Conservation (phyloP, 176 grass and related monocot genomes). For the Alloteropsis semialata region DNA sequence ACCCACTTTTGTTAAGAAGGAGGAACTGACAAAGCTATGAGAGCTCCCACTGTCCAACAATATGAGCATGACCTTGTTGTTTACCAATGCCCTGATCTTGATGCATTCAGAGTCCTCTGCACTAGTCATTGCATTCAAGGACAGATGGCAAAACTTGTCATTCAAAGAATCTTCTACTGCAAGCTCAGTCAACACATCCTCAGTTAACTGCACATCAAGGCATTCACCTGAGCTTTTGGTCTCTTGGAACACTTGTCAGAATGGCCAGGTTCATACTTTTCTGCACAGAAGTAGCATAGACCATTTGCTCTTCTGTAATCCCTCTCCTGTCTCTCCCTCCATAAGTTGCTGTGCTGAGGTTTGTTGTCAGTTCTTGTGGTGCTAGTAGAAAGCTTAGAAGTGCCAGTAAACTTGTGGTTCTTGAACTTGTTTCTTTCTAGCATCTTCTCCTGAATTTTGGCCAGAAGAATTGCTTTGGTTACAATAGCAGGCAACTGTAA, state of each 20-base stretch:
- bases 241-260: rapidly evolving
- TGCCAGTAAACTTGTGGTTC: too few relatives aligned
- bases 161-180: rapidly evolving
- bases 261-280: not conserved
- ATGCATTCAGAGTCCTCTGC: not conserved
- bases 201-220: not conserved
- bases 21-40: not conserved
- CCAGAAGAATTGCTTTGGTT: too few relatives aligned
- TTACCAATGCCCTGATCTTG: rapidly evolving
- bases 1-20: not conserved
- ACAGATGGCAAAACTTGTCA: not conserved
- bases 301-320: not conserved
- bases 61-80: not conserved
- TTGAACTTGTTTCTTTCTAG: too few relatives aligned
- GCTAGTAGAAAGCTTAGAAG: too few relatives aligned
- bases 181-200: rapidly evolving
- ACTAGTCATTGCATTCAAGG: not conserved
- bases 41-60: not conserved
- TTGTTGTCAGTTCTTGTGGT: too few relatives aligned
- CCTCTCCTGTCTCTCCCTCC: not conserved
- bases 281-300: not conserved
- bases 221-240: not conserved
- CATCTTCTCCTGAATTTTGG: too few relatives aligned
- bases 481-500: too few relatives aligned
- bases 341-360: too few relatives aligned